Base-by-base conservation (phyloP, 139 green algal genomes). In the Desmodesmus armatus region DNA sequence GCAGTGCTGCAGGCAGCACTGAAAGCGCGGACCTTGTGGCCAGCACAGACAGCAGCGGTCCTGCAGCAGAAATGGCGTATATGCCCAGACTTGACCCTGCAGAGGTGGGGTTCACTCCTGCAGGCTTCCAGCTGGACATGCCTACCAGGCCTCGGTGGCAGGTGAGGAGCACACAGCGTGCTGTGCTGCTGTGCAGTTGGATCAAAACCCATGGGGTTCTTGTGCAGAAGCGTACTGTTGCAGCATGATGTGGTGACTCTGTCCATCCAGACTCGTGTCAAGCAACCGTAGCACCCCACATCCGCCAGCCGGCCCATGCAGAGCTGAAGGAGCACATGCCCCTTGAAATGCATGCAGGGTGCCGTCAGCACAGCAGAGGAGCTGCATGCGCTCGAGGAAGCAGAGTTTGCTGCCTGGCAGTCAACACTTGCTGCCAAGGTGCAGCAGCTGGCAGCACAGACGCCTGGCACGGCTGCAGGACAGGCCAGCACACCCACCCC, bases 311-410 rank as follows among this genome's bases (percentile, higher is more conserved):
- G n/a, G n/a, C n/a, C n/a, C n/a, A n/a, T n/a, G n/a, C n/a, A n/a
- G n/a, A n/a, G n/a, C n/a, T n/a, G n/a, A n/a, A n/a, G n/a, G n/a
- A n/a, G n/a, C n/a, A n/a, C n/a, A n/a, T n/a, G n/a, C n/a, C n/a
- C n/a, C n/a, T n/a, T n/a, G n/a, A n/a, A n/a, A n/a, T n/a, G 41
- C 21, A 25, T 58, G 29, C 83, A 90, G 87, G 76, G 69, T 37
- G 82, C 77, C 3, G 82, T 80, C 0, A 69, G 44, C 65, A 89
- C 41, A 7, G 88, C 88, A 6, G 81, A 88, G 70, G 62, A 93
- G 87, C 80, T 93, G 60, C 88, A 92, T 75, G 71, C 37, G 0
- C 82, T 93, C 41, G 90, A 93, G 76, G 88, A 92, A 85, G 23
- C 29, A 51, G 37, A 62, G 43, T 93, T 93, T 66, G 23, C 53